A percentile compares a stretch with the other conserved stretches of the same genome.
These are phyloP conservation scores for Cryphonectria japonica DNA, from an alignment of 2,329 filamentous ascomycete genomes.

Conservation along the genomic window DNA sequence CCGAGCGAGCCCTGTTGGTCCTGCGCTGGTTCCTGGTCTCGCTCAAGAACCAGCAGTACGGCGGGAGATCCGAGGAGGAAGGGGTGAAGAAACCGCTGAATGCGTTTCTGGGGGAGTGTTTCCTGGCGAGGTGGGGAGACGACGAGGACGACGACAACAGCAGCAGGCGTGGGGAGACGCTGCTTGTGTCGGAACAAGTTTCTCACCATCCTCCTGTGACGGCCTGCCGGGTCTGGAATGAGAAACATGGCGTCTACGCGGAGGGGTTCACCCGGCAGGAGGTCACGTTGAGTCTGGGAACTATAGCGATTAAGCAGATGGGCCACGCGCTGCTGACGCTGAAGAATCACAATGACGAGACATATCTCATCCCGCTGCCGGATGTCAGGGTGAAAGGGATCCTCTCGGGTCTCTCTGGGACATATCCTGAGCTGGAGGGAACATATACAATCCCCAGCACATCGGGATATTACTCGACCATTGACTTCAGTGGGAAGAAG, in stretches of 20 bases:
- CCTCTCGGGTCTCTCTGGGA: slow-evolving; percentile 24
- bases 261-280: slow-evolving; percentile 36
- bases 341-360: slow-evolving; percentile 39
- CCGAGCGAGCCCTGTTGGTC: slow-evolving; percentile 47
- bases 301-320: slow-evolving; percentile 34
- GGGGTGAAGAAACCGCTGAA: slow-evolving; percentile 56
- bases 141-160: slow-evolving; percentile 33
- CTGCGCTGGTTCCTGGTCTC: slow-evolving; percentile 53
- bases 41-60: slow-evolving; percentile 51
- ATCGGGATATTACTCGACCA: slow-evolving; percentile 35
- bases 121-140: slow-evolving; percentile 41
- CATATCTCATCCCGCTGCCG: slow-evolving; percentile 36
- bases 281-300: slow-evolving; percentile 33
- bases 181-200: slow-evolving; percentile 36
- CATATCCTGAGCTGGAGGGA: slow-evolving; percentile 36
- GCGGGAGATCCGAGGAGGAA: slow-evolving; percentile 29
- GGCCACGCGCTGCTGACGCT: slow-evolving; percentile 35
- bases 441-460: slow-evolving; percentile 36
- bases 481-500: slow-evolving; percentile 33
- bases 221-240: slow-evolving; percentile 35
- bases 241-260: slow-evolving; percentile 33
- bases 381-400: slow-evolving; percentile 35
- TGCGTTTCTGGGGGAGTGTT: slow-evolving; percentile 53
- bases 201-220: slow-evolving; percentile 39
- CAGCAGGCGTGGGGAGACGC: slow-evolving; percentile 28